Conservation (phyloP, 164 flowering plant genomes). For the Houttuynia cordata region DNA sequence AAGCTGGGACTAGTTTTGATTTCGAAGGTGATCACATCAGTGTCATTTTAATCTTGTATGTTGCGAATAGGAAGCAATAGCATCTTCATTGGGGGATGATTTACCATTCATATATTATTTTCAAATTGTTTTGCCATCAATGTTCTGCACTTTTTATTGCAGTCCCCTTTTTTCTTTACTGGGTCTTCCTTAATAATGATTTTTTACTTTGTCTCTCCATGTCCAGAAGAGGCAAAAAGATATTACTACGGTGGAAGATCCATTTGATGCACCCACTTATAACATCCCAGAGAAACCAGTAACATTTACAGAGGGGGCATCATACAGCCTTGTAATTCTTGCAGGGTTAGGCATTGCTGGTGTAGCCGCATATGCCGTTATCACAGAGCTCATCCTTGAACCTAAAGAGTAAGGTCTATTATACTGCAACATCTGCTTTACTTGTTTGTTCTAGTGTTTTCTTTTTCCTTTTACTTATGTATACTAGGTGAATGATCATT, state of each 20-base stretch:
- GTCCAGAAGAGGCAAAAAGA: constrained; percentile 47
- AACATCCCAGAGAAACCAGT: constrained; percentile 96
- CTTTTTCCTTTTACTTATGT: too few species aligned
- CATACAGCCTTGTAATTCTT: constrained; percentile 72
- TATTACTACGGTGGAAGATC: constrained; percentile 68
- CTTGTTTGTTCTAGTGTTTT: too few species aligned
- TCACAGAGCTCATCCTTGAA: constrained; percentile 76
- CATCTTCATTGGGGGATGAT: too few species aligned
- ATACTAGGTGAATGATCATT: too few species aligned
- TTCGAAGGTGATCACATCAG: too few species aligned
- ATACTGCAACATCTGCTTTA: background rate
- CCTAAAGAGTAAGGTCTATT: constrained; percentile 69
- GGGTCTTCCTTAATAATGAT: background rate
- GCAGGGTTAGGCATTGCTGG: constrained; percentile 85
- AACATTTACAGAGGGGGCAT: constrained; percentile 86
- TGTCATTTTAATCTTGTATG: too few species aligned
- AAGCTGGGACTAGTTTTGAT: too few species aligned
- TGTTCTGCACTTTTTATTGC: too few species aligned
- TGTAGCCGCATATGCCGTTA: constrained; percentile 78
- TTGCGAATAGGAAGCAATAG: too few species aligned
- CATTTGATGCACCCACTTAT: constrained; percentile 95
- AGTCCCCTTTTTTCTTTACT: background rate
- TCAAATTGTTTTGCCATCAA: background rate
- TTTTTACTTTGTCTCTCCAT: background rate
- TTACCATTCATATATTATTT: too few species aligned